Evolutionary conservation across 257 asterid species (phyloP).

Genomic region (Gynochthodes officinalis): DNA sequence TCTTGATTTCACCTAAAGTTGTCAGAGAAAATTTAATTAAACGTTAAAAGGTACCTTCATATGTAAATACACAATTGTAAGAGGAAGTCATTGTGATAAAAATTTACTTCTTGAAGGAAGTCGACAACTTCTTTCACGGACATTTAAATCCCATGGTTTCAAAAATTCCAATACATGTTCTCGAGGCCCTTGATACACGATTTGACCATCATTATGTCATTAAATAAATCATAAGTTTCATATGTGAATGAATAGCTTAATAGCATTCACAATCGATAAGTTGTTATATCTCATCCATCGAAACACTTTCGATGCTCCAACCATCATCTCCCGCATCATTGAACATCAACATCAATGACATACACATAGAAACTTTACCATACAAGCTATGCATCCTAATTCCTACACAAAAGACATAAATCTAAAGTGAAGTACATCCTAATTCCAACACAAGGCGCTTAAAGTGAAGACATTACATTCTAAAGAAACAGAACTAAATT

Average conservation of each 20-base stretch:
- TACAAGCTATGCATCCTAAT: too few species aligned
- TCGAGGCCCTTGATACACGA: slow-evolving; percentile 86
- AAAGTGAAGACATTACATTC: too few species aligned
- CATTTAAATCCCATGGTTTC: slow-evolving; percentile 70
- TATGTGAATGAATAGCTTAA: slow-evolving; percentile 60
- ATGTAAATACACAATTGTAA: not conserved
- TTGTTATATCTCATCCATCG: slow-evolving; percentile 89
- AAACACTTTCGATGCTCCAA: slow-evolving; percentile 84
- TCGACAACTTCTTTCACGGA: slow-evolving; percentile 84
- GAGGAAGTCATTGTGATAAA: not conserved
- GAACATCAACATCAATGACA: too few species aligned
- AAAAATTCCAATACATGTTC: slow-evolving; percentile 60
- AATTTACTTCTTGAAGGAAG: slow-evolving; percentile 35
- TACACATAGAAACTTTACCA: too few species aligned
- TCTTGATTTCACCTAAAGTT: slow-evolving; percentile 23
- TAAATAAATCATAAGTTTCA: slow-evolving; percentile 81
- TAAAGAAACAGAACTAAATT: too few species aligned
- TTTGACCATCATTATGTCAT: slow-evolving; percentile 81
- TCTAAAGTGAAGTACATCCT: too few species aligned
- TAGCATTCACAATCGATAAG: slow-evolving; percentile 70
- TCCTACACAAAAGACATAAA: too few species aligned
- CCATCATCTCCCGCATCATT: slow-evolving; percentile 66
- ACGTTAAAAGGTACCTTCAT: not conserved
- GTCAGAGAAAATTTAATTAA: not conserved
- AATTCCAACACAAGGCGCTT: too few species aligned